Percentiles rank a stretch among this genome's conserved stretches.
Conservation (phyloP, 768 basidiomycete genomes). For the Zangia roseola region DNA sequence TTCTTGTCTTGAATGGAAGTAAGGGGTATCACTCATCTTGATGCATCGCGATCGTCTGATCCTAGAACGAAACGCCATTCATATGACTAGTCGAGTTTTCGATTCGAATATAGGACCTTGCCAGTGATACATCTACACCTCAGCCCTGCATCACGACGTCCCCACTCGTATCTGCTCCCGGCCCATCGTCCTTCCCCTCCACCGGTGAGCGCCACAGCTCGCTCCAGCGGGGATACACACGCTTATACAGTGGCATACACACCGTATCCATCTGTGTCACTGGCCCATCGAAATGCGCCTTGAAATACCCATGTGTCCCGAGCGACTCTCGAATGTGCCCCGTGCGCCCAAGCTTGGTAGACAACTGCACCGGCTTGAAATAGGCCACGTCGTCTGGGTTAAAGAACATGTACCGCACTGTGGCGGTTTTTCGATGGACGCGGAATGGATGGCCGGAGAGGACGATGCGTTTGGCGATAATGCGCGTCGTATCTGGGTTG, state of each 20-base stretch:
- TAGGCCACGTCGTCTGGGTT: slow-evolving; percentile 89
- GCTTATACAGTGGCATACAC: slow-evolving; percentile 93
- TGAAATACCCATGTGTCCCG: slow-evolving; percentile 97
- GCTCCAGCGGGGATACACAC: slow-evolving; percentile 89
- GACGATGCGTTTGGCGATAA: slow-evolving; percentile 91
- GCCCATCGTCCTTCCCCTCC: not conserved
- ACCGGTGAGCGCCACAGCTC: slow-evolving; percentile 42
- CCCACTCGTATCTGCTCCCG: not conserved
- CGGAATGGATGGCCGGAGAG: slow-evolving; percentile 97
- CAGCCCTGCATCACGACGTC: slow-evolving; percentile 30
- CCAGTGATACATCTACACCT: not conserved
- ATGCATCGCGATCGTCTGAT: too few relatives aligned
- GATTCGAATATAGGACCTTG: not conserved
- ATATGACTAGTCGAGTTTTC: not conserved
- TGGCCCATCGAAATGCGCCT: slow-evolving; percentile 91
- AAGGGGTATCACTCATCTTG: too few relatives aligned
- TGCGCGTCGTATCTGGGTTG: slow-evolving; percentile 85
- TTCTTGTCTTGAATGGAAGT: not conserved
- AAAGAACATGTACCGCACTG: slow-evolving; percentile 99
- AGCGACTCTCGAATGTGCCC: slow-evolving; percentile 92
- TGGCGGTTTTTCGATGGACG: slow-evolving; percentile 95
- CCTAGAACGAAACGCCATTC: too few relatives aligned
- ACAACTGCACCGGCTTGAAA: slow-evolving; percentile 89
- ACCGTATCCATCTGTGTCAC: slow-evolving; percentile 96
- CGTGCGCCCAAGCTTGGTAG: slow-evolving; percentile 86